Base-by-base conservation (phyloP, 169 alveolate species). In the Theileria annulata region DNA sequence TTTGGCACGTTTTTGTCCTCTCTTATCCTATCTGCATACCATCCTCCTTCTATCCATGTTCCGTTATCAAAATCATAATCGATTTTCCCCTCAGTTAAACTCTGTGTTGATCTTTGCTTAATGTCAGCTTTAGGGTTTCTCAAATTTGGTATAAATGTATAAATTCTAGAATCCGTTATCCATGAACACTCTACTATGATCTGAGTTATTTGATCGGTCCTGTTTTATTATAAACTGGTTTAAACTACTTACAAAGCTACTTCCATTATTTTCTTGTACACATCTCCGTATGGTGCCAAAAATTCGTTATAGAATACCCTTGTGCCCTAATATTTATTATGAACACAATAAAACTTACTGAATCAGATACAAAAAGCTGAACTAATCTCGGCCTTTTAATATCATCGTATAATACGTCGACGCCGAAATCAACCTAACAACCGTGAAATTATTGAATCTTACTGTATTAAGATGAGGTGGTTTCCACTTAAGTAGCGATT, bases 401-500 rank as follows among this genome's bases (percentile, higher is more conserved):
- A 21, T 79, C 71, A 59, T 90, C 92, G 73, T 86, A 90, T 28
- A 90, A 30, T n/a, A 89, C 90, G 49, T 91, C 95, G 0, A 92
- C 85, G 9, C 94, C 81, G 75, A 96, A 96, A 71, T 96, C 97
- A 1, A 96, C 96, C 79, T 72, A 31, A 30, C n/a, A 33, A 8
- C 9, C 42, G 56, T 25, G 23, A 49, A 72, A 17, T 27, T 19
- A 3, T 58, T 9, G 15, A 35, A 72, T 19, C 79, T 6, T 49
- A 72, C 89, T 1, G 99, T 94, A 63, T 97, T 97, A 69, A 96
- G 88, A 49, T 96, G 95, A 28, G 97, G 94, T 0, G 99, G 99
- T 75, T 97, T 97, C 99, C 99, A 97, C 86, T 97, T 97, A 30
- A 97, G 85, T 17, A 97, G 92, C 58, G 94, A 88, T 23, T 85